These are phyloP conservation scores for Rhipidocladum racemiflorum DNA, from an alignment of 176 grass and related monocot species.

Conservation along the genomic window DNA sequence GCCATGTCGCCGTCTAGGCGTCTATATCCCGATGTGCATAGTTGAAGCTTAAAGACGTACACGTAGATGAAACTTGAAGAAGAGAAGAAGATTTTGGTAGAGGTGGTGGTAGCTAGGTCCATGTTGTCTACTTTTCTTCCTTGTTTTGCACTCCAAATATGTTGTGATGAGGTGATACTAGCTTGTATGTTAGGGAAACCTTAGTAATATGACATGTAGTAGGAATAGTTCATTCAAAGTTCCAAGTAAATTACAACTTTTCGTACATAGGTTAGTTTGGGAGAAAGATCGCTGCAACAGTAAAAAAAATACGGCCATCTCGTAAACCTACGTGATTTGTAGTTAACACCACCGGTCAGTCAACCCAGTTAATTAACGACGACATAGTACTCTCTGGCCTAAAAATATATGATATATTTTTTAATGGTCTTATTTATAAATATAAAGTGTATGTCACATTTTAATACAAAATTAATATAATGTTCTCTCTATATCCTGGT, in stretches of 20 bases:
- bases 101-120: background rate
- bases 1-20: background rate
- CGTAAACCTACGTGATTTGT: background rate
- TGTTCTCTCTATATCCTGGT: too few relatives aligned
- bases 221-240: background rate
- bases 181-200: background rate
- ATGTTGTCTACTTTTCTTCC: background rate
- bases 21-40: background rate
- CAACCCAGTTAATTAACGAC: background rate
- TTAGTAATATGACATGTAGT: background rate
- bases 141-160: background rate
- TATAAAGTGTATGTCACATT: too few relatives aligned
- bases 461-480: too few relatives aligned
- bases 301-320: background rate
- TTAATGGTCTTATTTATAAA: too few relatives aligned
- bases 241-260: background rate
- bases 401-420: too few relatives aligned
- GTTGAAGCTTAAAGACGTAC: background rate
- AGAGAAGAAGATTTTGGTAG: background rate
- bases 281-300: background rate
- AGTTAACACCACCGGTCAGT: background rate
- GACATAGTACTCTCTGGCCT: too few relatives aligned
- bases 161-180: background rate
- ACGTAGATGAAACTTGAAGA: conserved; percentile 14
- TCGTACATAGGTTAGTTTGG: background rate